A percentile compares a stretch with the other conserved stretches of the same genome.
Conservation (phyloP, 257 asterid species). For the Salvia rosmarinus region DNA sequence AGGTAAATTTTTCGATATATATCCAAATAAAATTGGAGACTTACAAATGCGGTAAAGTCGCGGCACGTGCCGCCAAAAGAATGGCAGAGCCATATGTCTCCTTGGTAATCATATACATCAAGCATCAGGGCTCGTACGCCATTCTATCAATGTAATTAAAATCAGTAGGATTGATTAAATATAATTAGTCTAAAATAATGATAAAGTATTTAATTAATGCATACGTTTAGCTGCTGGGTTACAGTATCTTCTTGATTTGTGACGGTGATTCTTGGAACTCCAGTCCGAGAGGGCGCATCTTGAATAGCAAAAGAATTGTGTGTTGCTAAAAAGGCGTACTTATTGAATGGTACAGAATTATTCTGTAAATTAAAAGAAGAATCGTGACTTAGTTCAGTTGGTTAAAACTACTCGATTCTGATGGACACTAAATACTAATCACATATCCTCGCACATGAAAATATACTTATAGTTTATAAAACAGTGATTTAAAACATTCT, state of each 20-base stretch:
- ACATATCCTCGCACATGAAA: too few relatives aligned
- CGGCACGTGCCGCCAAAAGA: slow-evolving; percentile 68
- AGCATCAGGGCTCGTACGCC: slow-evolving; percentile 86
- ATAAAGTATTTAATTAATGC: too few relatives aligned
- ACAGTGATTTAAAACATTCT: too few relatives aligned
- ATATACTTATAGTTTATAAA: too few relatives aligned
- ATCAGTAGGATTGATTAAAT: background rate
- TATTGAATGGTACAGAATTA: slow-evolving; percentile 71
- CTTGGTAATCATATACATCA: slow-evolving; percentile 68
- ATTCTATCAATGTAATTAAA: slow-evolving; percentile 41
- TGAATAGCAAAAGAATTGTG: slow-evolving; percentile 72
- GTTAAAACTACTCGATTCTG: too few relatives aligned
- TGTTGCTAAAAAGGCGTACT: slow-evolving; percentile 71
- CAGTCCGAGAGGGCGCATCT: slow-evolving; percentile 45
- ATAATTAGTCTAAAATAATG: background rate
- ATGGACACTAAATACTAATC: too few relatives aligned
- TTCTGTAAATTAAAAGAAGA: slow-evolving; percentile 50
- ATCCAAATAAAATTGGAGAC: background rate
- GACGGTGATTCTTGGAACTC: slow-evolving; percentile 58
- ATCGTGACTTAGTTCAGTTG: too few relatives aligned
- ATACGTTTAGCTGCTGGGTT: slow-evolving; percentile 67
- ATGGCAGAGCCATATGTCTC: slow-evolving; percentile 82
- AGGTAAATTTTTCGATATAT: too few relatives aligned
- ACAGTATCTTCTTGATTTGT: slow-evolving; percentile 68
- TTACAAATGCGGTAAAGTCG: slow-evolving; percentile 70